Percentiles rank a stretch among this genome's conserved stretches.
Evolutionary conservation across 768 basidiomycete genomes (phyloP).

Genomic region (Lactarius quietus): DNA sequence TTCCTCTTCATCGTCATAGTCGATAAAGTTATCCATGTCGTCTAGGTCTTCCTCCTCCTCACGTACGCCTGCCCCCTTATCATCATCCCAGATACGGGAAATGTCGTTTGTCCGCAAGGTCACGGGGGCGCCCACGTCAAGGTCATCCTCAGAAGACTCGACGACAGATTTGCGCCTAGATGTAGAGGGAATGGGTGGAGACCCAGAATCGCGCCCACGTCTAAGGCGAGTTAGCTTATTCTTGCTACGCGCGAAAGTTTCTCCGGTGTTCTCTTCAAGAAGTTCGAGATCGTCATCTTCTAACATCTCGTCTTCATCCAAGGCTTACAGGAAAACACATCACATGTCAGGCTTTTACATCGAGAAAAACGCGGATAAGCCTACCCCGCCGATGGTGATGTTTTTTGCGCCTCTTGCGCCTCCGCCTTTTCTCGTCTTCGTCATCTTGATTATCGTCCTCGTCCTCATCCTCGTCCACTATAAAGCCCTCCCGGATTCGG

Average conservation of each 20-base stretch:
- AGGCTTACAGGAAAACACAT: slow-evolving; percentile 25
- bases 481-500: slow-evolving; percentile 82
- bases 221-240: slow-evolving; percentile 72
- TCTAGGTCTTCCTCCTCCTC: slow-evolving; percentile 68
- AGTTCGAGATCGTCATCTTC: slow-evolving; percentile 89
- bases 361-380: slow-evolving; percentile 36
- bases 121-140: slow-evolving; percentile 51
- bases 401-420: slow-evolving; percentile 64
- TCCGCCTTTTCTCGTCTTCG: slow-evolving; percentile 50
- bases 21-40: slow-evolving; percentile 73
- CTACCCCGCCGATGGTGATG: slow-evolving; percentile 56
- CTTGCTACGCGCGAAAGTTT: slow-evolving; percentile 52
- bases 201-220: slow-evolving; percentile 68
- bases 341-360: slow-evolving; percentile 14
- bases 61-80: slow-evolving; percentile 43
- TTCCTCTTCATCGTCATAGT: slow-evolving; percentile 64
- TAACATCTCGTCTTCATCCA: slow-evolving; percentile 58
- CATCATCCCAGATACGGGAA: slow-evolving; percentile 85
- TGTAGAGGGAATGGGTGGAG: slow-evolving; percentile 59
- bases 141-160: slow-evolving; percentile 76
- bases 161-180: slow-evolving; percentile 57
- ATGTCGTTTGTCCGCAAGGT: slow-evolving; percentile 54
- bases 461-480: slow-evolving; percentile 87
- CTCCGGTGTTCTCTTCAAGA: slow-evolving; percentile 80
- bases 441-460: slow-evolving; percentile 70